Evolutionary conservation across 2,329 filamentous ascomycete species (phyloP).

Genomic region (Ceratocystis cubensis): DNA sequence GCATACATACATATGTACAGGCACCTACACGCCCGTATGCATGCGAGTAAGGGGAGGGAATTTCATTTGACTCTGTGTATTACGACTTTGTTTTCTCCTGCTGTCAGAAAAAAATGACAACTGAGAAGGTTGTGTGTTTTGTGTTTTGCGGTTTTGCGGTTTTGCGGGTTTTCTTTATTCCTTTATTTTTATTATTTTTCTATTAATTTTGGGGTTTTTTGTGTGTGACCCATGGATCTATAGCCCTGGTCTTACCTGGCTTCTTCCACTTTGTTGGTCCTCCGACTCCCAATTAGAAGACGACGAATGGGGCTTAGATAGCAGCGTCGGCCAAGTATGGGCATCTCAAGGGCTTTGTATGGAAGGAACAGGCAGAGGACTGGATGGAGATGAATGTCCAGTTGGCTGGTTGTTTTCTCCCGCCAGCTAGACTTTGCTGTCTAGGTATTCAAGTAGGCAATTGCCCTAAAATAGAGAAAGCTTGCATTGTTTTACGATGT

Average conservation of each 20-base stretch:
- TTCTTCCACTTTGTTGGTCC: too few species aligned
- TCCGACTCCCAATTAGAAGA: not conserved
- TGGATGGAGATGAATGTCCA: too few species aligned
- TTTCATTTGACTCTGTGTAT: not conserved
- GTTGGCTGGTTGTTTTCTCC: too few species aligned
- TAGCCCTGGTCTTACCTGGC: not conserved
- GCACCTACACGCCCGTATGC: not conserved
- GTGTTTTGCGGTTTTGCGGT: not conserved
- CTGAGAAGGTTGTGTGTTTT: not conserved
- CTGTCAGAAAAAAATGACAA: not conserved
- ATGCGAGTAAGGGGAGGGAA: not conserved
- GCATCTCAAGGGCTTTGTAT: too few species aligned
- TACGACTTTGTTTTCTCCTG: not conserved
- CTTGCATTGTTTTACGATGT: not conserved
- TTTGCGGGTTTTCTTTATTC: not conserved
- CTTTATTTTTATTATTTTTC: too few species aligned
- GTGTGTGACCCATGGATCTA: not conserved
- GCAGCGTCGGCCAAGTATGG: not conserved
- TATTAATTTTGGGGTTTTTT: not conserved
- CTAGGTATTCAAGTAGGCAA: not conserved
- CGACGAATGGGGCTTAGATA: not conserved
- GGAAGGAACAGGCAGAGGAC: too few species aligned
- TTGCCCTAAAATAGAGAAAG: not conserved
- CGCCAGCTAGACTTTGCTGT: not conserved
- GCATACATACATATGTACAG: not conserved